These are phyloP conservation scores for Phytophthora pistaciae DNA, from an alignment of 352 stramenopile species.

Conservation along the genomic window DNA sequence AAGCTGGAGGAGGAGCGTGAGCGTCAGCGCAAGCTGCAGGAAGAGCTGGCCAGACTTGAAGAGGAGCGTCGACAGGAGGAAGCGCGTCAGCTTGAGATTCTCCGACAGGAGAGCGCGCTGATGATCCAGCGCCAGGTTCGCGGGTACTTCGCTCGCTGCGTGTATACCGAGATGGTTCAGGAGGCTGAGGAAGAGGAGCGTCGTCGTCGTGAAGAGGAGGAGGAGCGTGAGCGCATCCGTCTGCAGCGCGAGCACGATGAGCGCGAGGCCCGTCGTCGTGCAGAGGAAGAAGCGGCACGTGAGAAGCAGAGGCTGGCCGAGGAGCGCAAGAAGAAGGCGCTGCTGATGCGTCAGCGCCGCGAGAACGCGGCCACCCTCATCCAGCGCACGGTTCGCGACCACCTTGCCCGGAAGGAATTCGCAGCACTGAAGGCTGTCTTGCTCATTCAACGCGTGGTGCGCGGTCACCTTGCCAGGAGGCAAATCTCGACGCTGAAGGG, in stretches of 20 bases:
- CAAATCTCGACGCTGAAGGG: constrained; percentile 31
- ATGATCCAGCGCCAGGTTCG: constrained; percentile 57
- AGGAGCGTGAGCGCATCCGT: constrained; percentile 50
- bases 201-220: constrained; percentile 51
- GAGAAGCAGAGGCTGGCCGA: constrained; percentile 43
- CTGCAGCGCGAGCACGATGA: constrained; percentile 43
- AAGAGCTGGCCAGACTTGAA: constrained; percentile 40
- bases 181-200: constrained; percentile 48
- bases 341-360: constrained; percentile 39
- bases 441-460: background rate
- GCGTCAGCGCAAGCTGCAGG: constrained; percentile 37
- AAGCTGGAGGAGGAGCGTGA: constrained; percentile 49
- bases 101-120: constrained; percentile 45
- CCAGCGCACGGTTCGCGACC: constrained; percentile 46
- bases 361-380: constrained; percentile 40
- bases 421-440: constrained; percentile 18
- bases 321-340: constrained; percentile 41
- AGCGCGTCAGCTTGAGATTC: constrained; percentile 18
- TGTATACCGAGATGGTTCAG: constrained; percentile 45
- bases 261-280: constrained; percentile 36
- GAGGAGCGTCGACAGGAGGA: constrained; percentile 51
- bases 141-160: constrained; percentile 56
- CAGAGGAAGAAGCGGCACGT: constrained; percentile 44
- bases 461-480: constrained; percentile 16
- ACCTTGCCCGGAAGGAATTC: constrained; percentile 32